These are phyloP conservation scores for Purshia tridentata DNA, from an alignment of 306 rosid species.

Conservation along the genomic window DNA sequence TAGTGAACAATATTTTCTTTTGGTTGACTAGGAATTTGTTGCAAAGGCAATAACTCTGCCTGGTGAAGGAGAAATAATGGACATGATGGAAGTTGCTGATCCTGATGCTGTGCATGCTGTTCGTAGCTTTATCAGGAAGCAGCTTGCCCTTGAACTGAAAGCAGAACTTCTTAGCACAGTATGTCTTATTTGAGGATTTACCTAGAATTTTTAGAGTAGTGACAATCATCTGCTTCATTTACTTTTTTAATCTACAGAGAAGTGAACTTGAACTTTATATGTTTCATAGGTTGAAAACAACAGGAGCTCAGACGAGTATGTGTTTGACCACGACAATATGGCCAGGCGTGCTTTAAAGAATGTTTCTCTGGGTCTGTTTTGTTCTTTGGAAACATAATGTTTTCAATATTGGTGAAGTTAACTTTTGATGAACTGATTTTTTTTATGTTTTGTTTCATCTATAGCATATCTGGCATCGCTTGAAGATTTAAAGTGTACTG, in stretches of 20 bases:
- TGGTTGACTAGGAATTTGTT: slow-evolving; percentile 69
- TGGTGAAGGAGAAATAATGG: slow-evolving; percentile 98
- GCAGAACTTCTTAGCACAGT: slow-evolving; percentile 68
- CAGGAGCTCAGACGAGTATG: slow-evolving; percentile 67
- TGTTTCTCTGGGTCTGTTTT: slow-evolving; percentile 68
- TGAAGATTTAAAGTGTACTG: slow-evolving; percentile 53
- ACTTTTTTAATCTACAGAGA: slow-evolving; percentile 15
- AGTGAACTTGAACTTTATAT: slow-evolving; percentile 3
- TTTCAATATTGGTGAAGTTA: slow-evolving; percentile 6
- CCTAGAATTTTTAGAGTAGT: not conserved
- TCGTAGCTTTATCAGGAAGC: slow-evolving; percentile 80
- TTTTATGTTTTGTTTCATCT: slow-evolving; percentile 31
- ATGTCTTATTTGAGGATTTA: slow-evolving; percentile 31
- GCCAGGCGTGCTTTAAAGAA: slow-evolving; percentile 95
- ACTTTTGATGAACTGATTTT: slow-evolving; percentile 20
- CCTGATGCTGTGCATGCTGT: slow-evolving; percentile 95
- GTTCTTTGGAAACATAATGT: slow-evolving; percentile 13
- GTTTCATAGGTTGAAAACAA: slow-evolving; percentile 67
- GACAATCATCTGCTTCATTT: not conserved
- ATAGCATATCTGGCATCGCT: slow-evolving; percentile 76
- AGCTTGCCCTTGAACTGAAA: slow-evolving; percentile 78
- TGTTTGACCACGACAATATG: slow-evolving; percentile 69
- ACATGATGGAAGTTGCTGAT: slow-evolving; percentile 94
- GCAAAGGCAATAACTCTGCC: slow-evolving; percentile 97
- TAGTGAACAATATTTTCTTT: slow-evolving; percentile 21